Percentiles rank a stretch among this genome's conserved stretches.
These are phyloP conservation scores for Diddensiella transvaalensis DNA, from an alignment of 805 yeast species.

Conservation along the genomic window DNA sequence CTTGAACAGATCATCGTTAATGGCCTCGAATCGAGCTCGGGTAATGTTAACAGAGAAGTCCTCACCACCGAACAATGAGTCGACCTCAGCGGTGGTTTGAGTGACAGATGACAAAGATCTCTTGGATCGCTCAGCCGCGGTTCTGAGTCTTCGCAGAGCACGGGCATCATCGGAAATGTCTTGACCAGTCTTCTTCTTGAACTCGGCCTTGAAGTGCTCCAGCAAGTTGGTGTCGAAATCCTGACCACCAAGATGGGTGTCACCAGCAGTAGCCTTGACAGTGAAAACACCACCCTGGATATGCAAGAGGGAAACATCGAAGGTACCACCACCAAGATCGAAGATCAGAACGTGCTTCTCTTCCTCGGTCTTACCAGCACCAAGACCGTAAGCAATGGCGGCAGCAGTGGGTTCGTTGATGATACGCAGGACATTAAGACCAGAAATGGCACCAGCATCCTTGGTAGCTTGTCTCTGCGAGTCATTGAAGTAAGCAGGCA, in stretches of 20 bases:
- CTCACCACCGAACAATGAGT: constrained; percentile 91
- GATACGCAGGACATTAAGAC: constrained; percentile 78
- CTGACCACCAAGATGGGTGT: constrained; percentile 99
- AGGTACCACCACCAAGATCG: constrained; percentile 98
- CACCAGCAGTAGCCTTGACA: constrained; percentile 98
- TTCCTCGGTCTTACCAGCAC: constrained; percentile 77
- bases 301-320: constrained; percentile 88
- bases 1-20: constrained; percentile 89
- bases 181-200: constrained; percentile 91
- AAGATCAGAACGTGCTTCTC: constrained; percentile 87
- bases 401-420: constrained; percentile 95
- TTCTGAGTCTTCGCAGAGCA: constrained; percentile 96
- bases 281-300: constrained; percentile 96
- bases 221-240: constrained; percentile 96
- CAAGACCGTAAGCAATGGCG: constrained; percentile 95
- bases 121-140: constrained; percentile 99
- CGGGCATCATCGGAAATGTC: constrained; percentile 89
- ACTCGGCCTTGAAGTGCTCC: constrained; percentile 88
- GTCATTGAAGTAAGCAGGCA: constrained; percentile 86
- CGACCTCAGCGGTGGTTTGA: constrained; percentile 94
- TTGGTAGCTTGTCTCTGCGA: constrained; percentile 88
- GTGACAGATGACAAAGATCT: constrained; percentile 95
- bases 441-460: constrained; percentile 86
- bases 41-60: constrained; percentile 91
- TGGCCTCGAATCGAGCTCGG: constrained; percentile 97